phyloP scores from a whole-genome alignment of 1,284 basidiomycete species.

The Porogramme epimiltina region DNA sequence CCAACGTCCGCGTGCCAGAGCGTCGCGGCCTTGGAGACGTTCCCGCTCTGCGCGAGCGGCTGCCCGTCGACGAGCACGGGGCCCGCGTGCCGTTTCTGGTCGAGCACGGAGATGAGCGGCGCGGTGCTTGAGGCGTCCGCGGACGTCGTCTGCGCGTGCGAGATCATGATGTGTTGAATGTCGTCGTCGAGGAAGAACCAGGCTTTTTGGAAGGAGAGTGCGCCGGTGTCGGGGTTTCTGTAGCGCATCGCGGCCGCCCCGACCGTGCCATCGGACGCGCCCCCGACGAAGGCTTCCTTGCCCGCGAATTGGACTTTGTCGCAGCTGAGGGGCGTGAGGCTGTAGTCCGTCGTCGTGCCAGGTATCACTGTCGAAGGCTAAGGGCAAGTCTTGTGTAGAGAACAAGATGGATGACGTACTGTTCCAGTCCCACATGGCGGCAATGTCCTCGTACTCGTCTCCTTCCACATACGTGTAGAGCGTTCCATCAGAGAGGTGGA shows the following conservation, averaged over 20 bases:
- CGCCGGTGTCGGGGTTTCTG: conserved; percentile 58
- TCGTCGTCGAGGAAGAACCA: conserved; percentile 73
- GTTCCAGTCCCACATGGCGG: conserved; percentile 74
- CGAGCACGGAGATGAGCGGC: conserved; percentile 63
- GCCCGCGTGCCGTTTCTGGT: conserved; percentile 54
- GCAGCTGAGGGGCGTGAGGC: conserved; percentile 51
- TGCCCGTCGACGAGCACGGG: conserved; percentile 46
- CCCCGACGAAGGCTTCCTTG: conserved; percentile 61
- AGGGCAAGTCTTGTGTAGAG: background rate
- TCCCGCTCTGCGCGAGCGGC: conserved; percentile 23
- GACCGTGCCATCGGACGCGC: conserved; percentile 53
- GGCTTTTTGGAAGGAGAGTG: conserved; percentile 64
- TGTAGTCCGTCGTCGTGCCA: conserved; percentile 66
- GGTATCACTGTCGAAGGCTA: conserved; percentile 46
- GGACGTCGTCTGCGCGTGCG: conserved; percentile 43
- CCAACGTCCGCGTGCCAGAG: conserved; percentile 64
- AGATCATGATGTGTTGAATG: conserved; percentile 62
- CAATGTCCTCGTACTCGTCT: conserved; percentile 69
- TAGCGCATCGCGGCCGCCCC: conserved; percentile 64
- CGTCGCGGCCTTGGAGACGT: conserved; percentile 38
- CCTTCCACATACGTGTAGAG: conserved; percentile 65
- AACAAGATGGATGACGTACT: conserved; percentile 29
- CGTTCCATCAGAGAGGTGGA: conserved; percentile 68
- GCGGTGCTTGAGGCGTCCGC: conserved; percentile 31
- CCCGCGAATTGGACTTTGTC: conserved; percentile 42